phyloP scores from a whole-genome alignment of 192 early-diverging fungal species.

The Coemansia nantahalensis region DNA sequence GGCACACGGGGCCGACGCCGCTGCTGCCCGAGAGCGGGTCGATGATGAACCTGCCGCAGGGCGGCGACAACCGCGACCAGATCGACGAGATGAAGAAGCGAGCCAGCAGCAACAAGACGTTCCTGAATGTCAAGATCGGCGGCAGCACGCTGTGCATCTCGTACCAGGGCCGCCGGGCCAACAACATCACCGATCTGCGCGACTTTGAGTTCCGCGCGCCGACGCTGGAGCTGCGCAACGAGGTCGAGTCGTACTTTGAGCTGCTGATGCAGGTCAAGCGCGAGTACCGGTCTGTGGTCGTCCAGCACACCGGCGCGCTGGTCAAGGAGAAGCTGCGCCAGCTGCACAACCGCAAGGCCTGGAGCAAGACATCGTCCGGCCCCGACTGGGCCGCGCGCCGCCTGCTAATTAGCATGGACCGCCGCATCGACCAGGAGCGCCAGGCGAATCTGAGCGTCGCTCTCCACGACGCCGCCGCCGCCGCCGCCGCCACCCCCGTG shows the following conservation, averaged over 20 bases:
- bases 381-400: constrained; percentile 48
- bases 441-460: constrained; percentile 9
- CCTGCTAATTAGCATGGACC: constrained; percentile 48
- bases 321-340: constrained; percentile 54
- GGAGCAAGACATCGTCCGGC: constrained; percentile 49
- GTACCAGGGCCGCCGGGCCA: constrained; percentile 70
- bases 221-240: constrained; percentile 47
- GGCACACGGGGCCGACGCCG: constrained; percentile 23
- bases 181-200: constrained; percentile 49
- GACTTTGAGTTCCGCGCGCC: constrained; percentile 55
- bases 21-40: constrained; percentile 29
- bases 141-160: constrained; percentile 76
- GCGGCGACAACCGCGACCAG: constrained; percentile 47
- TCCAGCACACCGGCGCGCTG: constrained; percentile 53
- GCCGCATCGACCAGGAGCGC: constrained; percentile 37
- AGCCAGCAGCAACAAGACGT: constrained; percentile 81
- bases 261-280: constrained; percentile 54
- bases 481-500: too few species aligned
- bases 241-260: constrained; percentile 55
- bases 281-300: constrained; percentile 50
- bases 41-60: constrained; percentile 34
- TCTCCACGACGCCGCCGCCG: too few species aligned
- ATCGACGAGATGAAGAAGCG: constrained; percentile 82
- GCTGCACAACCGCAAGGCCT: constrained; percentile 52
- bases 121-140: constrained; percentile 89